phyloP scores from a whole-genome alignment of 2,329 filamentous ascomycete species.

The Hirsutella rhossiliensis region DNA sequence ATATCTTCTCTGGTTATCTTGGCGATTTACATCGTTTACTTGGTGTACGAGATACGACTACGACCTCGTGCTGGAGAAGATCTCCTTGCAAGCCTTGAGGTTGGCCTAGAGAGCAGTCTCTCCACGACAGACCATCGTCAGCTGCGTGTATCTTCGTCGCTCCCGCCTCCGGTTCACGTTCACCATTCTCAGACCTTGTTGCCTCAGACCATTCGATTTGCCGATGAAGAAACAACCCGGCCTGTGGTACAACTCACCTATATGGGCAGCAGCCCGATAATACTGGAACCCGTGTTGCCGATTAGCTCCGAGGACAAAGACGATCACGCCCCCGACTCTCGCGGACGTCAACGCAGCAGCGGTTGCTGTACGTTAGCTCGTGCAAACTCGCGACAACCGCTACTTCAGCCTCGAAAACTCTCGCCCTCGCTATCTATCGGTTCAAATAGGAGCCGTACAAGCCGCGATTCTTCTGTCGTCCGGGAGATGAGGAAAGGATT shows the following conservation, averaged over 20 bases:
- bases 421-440: conserved; percentile 14
- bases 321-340: conserved; percentile 3
- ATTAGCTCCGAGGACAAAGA: not conserved
- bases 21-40: conserved; percentile 59
- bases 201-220: conserved; percentile 18
- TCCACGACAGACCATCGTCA: not conserved
- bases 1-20: conserved; percentile 67
- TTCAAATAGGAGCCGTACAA: conserved; percentile 9
- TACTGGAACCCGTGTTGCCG: conserved; percentile 1
- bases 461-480: conserved; percentile 10
- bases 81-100: not conserved
- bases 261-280: conserved; percentile 3
- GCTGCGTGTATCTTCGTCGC: not conserved
- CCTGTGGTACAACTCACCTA: not conserved
- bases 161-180: not conserved
- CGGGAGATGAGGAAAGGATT: conserved; percentile 4
- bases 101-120: conserved; percentile 1
- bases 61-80: conserved; percentile 13
- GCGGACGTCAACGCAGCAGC: not conserved
- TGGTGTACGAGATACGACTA: conserved; percentile 65
- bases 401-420: conserved; percentile 8
- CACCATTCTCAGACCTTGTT: not conserved
- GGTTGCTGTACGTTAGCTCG: not conserved
- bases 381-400: conserved; percentile 9
- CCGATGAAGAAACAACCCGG: conserved; percentile 7